A percentile compares a stretch with the other conserved stretches of the same genome.
Conservation (phyloP, 495 filamentous ascomycete genomes). For the Penicillium lividum region DNA sequence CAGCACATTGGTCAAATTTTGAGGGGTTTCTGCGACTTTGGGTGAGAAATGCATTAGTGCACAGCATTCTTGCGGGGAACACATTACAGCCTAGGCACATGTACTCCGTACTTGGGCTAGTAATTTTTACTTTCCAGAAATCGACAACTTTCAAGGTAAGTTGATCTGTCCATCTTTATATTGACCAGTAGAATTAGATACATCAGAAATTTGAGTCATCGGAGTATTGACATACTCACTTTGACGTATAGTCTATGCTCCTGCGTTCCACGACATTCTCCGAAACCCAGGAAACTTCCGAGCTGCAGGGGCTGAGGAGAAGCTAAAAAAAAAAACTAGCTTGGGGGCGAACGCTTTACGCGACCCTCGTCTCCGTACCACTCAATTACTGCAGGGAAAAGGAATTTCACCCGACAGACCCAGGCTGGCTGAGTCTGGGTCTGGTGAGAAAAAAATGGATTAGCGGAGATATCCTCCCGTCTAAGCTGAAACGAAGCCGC, state of each 20-base stretch:
- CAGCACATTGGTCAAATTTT: constrained; percentile 20
- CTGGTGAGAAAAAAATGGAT: not conserved
- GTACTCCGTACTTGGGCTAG: not conserved
- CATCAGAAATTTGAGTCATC: not conserved
- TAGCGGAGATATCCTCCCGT: not conserved
- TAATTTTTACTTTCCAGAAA: not conserved
- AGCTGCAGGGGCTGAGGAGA: not conserved
- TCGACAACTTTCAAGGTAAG: not conserved
- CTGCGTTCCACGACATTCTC: not conserved
- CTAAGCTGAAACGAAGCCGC: not conserved
- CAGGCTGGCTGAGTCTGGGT: not conserved
- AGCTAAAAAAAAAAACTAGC: not conserved
- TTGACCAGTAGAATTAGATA: not conserved
- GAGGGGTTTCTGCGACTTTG: constrained; percentile 5
- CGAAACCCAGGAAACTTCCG: not conserved
- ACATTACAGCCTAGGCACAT: not conserved
- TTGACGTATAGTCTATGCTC: not conserved
- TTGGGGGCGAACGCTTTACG: not conserved
- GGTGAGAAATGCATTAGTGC: not conserved
- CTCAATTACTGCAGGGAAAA: constrained; percentile 2
- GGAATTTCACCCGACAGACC: not conserved
- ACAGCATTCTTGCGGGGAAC: not conserved
- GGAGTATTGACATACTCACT: not conserved
- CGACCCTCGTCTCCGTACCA: not conserved
- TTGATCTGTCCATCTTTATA: not conserved